Base-by-base conservation (phyloP, 208 protist genomes). In the Borovskyia barvae region DNA sequence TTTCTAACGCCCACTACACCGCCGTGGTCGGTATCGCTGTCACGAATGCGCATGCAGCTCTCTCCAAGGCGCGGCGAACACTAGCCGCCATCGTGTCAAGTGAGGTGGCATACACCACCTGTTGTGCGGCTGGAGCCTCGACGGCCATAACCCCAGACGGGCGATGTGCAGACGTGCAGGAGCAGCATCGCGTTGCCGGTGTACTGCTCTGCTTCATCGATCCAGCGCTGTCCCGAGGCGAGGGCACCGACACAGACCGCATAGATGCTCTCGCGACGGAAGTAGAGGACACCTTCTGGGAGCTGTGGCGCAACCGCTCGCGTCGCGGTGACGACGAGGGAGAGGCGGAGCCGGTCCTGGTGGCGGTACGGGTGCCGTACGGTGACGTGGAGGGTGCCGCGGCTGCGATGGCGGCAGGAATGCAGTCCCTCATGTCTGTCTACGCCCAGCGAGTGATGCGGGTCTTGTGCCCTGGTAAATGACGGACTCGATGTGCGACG, bases 1-100 rank as follows among this genome's bases (percentile, higher is more conserved):
- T 70, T 46, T 59, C 63, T 15, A 35, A 63, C 36, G 37, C 63
- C 3, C 63, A 70, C 47, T 70, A 63, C 54, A 70, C 63, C n/a
- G 63, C 54, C 19, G 4, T 70, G 24, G 29, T 63, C 32, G 33
- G 25, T 7, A 41, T 70, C 1, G 63, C 61, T 24, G 1, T 57
- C 29, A 48, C 45, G 6, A 25, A 32, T 5, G 29, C 54, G 6
- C 30, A 17, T 26, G 48, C 39, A 11, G 32, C 53, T 2, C 2
- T 9, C 8, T 20, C 4, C 6, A 41, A 22, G 19, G 33, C 19
- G 15, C 37, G 28, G 30, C 47, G 30, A 11, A 48, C 33, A 17
- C 12, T 70, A 17, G 25, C 29, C 1, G 35, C 54, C 30, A 39
- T 70, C 17, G 54, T 43, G 8, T 53, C 51, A 17, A 70, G 63